Conservation (phyloP, 306 rosid species). For the Luffa aegyptiaca region DNA sequence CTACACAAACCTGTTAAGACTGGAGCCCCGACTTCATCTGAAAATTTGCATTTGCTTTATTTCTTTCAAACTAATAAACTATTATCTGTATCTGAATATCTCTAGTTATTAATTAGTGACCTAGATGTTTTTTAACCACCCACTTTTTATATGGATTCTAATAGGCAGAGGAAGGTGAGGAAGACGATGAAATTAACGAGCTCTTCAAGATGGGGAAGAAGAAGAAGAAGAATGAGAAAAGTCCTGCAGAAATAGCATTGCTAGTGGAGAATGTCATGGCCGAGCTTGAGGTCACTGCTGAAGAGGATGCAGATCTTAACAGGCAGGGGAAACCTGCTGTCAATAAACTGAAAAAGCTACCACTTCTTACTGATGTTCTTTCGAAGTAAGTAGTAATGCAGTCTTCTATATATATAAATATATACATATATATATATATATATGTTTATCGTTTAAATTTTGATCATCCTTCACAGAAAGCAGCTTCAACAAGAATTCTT, state of each 20-base stretch:
- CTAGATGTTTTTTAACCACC: neutral
- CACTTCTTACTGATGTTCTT: constrained; percentile 80
- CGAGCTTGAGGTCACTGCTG: constrained; percentile 91
- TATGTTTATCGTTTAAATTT: neutral
- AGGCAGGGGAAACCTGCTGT: constrained; percentile 79
- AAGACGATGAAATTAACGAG: constrained; percentile 60
- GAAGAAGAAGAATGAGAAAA: constrained; percentile 73
- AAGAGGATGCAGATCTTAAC: constrained; percentile 89
- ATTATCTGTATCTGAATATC: neutral
- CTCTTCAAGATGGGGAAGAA: constrained; percentile 80
- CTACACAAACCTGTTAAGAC: neutral
- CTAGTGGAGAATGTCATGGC: constrained; percentile 96
- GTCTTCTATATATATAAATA: neutral
- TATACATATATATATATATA: neutral
- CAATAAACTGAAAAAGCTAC: constrained; percentile 78
- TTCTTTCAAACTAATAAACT: neutral
- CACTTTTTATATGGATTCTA: constrained; percentile 9
- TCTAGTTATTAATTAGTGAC: neutral
- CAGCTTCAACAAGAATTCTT: constrained; percentile 86
- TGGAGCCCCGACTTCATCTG: neutral
- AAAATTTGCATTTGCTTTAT: neutral
- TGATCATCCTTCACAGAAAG: constrained; percentile 38
- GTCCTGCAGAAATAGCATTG: constrained; percentile 87
- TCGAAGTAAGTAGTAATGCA: constrained; percentile 53
- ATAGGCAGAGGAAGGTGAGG: constrained; percentile 93